phyloP scores from a whole-genome alignment of 192 early-diverging fungal species.

The Entomortierella lignicola region DNA sequence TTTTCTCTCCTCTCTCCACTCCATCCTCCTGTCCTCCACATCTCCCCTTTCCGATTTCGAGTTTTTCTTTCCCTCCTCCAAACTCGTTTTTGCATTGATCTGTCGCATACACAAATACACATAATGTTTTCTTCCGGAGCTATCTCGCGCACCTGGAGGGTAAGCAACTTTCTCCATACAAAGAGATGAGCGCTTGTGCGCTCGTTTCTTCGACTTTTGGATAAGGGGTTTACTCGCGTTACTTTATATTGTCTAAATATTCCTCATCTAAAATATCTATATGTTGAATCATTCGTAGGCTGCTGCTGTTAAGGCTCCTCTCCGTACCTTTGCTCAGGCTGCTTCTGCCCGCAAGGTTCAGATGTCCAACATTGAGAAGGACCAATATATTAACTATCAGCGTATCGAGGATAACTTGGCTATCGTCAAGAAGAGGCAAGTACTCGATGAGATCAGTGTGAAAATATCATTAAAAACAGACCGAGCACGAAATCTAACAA shows the following conservation, averaged over 20 bases:
- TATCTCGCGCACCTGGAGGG: slow-evolving; percentile 54
- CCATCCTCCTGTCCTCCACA: not conserved
- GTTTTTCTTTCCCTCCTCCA: not conserved
- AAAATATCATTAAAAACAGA: not conserved
- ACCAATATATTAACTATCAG: slow-evolving; percentile 98
- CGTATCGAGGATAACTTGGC: slow-evolving; percentile 95
- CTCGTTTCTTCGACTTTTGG: no score
- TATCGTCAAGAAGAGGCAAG: slow-evolving; percentile 91
- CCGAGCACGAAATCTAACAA: slow-evolving; percentile 7
- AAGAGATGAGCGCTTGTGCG: not conserved
- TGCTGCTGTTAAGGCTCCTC: slow-evolving; percentile 53
- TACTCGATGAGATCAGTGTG: not conserved
- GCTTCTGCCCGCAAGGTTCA: slow-evolving; percentile 77
- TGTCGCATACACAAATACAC: slow-evolving; percentile 6
- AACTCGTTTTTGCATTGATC: slow-evolving; percentile 8
- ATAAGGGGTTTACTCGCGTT: no score
- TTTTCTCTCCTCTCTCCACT: slow-evolving; percentile 11
- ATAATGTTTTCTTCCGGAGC: slow-evolving; percentile 54
- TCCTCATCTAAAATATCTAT: no score
- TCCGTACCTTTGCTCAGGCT: slow-evolving; percentile 68
- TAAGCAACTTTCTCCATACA: slow-evolving; percentile 1
- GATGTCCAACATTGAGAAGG: slow-evolving; percentile 91
- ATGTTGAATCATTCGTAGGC: slow-evolving; percentile 27
- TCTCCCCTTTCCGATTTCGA: not conserved
- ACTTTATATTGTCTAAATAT: no score